phyloP scores from a whole-genome alignment of 306 rosid species.

The Astragalus glycyphyllos region DNA sequence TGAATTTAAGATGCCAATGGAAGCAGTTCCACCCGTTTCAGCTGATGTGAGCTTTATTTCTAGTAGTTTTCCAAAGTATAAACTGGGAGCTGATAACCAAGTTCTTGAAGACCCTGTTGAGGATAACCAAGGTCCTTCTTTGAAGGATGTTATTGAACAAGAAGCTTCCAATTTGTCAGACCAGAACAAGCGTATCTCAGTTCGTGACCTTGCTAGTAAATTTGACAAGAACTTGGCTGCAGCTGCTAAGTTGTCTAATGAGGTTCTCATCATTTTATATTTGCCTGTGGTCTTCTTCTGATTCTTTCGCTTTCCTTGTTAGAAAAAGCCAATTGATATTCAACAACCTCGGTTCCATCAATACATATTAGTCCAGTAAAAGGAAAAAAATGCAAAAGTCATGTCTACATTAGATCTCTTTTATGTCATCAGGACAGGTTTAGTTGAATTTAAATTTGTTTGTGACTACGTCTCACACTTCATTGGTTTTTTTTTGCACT shows the following conservation, averaged over 20 bases:
- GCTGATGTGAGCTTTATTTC: conserved; percentile 91
- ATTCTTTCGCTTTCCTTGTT: conserved; percentile 18
- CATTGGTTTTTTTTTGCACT: conserved; percentile 3
- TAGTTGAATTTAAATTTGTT: conserved; percentile 16
- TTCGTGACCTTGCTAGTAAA: conserved; percentile 96
- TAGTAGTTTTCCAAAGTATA: conserved; percentile 78
- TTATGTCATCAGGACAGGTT: not conserved
- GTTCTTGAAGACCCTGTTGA: conserved; percentile 76
- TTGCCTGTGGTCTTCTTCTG: conserved; percentile 27
- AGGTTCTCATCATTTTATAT: conserved; percentile 56
- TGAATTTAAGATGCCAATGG: conserved; percentile 62
- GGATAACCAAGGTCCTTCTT: conserved; percentile 70
- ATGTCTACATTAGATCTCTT: not conserved
- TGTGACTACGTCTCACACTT: conserved; percentile 23
- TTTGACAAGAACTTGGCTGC: conserved; percentile 93
- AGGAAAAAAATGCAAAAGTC: not conserved
- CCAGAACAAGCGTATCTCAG: conserved; percentile 95
- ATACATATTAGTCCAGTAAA: not conserved
- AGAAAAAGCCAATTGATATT: not conserved
- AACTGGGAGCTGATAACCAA: conserved; percentile 79
- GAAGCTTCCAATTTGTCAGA: conserved; percentile 78
- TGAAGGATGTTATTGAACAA: conserved; percentile 77
- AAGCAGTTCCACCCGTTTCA: conserved; percentile 71
- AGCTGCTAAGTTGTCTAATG: conserved; percentile 91
- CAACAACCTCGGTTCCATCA: conserved; percentile 14